Percentiles rank a stretch among this genome's conserved stretches.
phyloP scores from a whole-genome alignment of 805 yeast genomes.

The Naumovozyma dairenensis region DNA sequence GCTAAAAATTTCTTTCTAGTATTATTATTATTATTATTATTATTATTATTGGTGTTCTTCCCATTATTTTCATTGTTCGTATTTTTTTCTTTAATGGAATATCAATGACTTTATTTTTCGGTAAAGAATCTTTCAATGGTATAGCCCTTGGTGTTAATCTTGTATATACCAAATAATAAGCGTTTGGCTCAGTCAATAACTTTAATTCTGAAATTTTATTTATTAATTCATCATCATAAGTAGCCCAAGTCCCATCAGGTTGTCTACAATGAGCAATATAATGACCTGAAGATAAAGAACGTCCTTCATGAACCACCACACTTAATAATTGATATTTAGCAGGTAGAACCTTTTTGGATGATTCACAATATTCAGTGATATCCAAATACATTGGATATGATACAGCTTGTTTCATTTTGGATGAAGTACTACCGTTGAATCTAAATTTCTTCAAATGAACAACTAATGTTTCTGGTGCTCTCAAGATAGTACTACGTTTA shows the following conservation, averaged over 20 bases:
- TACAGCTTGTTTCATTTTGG: constrained; percentile 82
- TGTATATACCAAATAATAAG: constrained; percentile 81
- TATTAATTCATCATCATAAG: constrained; percentile 88
- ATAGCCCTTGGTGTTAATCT: constrained; percentile 52
- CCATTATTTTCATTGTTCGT: background rate
- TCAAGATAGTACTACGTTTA: constrained; percentile 61
- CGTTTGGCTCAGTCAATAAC: constrained; percentile 76
- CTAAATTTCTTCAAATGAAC: constrained; percentile 87
- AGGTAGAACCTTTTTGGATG: constrained; percentile 28
- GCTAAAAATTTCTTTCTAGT: background rate
- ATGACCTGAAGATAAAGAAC: constrained; percentile 88
- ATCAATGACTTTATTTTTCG: constrained; percentile 8
- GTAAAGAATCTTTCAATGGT: constrained; percentile 8
- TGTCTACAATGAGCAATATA: constrained; percentile 85
- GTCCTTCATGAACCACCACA: constrained; percentile 89
- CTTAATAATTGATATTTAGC: constrained; percentile 62
- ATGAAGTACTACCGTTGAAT: constrained; percentile 68
- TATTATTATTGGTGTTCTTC: background rate
- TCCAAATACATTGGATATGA: constrained; percentile 72
- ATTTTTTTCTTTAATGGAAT: constrained; percentile 8
- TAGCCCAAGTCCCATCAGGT: constrained; percentile 87
- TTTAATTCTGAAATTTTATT: constrained; percentile 60
- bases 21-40: no score
- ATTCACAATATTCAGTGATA: constrained; percentile 48
- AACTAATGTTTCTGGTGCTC: constrained; percentile 81